phyloP scores from a whole-genome alignment of 495 filamentous ascomycete genomes.

The Chaetomium cochliodes region DNA sequence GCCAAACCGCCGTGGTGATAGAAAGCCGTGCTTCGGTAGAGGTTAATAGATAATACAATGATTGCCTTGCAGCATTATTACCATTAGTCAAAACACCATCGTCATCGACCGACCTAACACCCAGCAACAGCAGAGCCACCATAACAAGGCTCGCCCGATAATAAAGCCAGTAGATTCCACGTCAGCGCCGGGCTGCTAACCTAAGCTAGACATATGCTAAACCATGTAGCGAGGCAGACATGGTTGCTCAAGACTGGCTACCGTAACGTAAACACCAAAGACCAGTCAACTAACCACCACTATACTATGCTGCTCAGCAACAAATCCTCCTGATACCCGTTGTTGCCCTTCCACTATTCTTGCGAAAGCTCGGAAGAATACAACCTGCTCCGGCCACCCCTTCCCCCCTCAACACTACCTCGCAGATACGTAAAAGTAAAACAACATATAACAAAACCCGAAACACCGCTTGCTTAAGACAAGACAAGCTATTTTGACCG shows the following conservation, averaged over 20 bases:
- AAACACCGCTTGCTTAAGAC: conserved; percentile 1
- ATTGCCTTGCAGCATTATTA: no score
- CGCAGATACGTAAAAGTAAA: no score
- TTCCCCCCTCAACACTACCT: neutral
- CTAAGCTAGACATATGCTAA: neutral
- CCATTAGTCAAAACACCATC: no score
- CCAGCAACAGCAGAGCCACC: no score
- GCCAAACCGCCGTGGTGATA: neutral
- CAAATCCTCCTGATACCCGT: neutral
- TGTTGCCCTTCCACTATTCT: neutral
- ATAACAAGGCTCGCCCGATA: neutral
- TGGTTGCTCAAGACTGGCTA: neutral
- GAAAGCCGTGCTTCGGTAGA: no score
- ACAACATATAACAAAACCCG: neutral
- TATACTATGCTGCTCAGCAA: neutral
- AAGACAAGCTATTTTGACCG: neutral
- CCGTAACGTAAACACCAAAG: neutral
- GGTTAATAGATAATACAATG: no score
- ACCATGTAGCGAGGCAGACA: neutral
- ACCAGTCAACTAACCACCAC: neutral
- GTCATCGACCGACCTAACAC: no score
- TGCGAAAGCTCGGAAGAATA: neutral
- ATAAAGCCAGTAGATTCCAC: neutral
- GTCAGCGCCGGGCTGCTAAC: neutral
- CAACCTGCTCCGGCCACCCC: neutral